Evolutionary conservation across 2,329 filamentous ascomycete genomes (phyloP).

Genomic region (Pseudogymnoascus pannorum): DNA sequence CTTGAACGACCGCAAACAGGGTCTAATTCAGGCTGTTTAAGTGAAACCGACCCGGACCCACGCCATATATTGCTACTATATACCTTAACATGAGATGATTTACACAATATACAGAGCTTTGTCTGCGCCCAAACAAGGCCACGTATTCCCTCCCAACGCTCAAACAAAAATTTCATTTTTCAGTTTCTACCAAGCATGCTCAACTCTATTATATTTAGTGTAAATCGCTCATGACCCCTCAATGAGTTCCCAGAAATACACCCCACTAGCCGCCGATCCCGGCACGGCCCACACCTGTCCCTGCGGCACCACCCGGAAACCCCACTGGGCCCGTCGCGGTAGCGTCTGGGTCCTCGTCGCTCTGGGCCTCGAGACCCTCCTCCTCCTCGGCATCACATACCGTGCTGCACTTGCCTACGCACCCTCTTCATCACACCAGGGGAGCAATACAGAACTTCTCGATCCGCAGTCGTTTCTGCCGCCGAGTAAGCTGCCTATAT

Average conservation of each 20-base stretch:
- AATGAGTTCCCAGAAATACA: constrained; percentile 1
- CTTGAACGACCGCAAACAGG: neutral
- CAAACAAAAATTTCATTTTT: neutral
- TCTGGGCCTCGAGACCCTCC: neutral
- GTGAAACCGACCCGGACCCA: neutral
- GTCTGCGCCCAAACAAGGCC: neutral
- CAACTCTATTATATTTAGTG: neutral
- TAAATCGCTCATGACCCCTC: neutral
- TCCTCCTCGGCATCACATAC: neutral
- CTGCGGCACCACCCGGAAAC: neutral
- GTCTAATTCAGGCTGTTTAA: neutral
- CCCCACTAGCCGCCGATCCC: neutral
- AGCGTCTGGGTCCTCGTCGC: neutral
- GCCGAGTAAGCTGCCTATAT: neutral
- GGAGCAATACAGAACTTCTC: neutral
- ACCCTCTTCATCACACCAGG: neutral
- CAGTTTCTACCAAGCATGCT: neutral
- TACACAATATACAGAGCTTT: neutral
- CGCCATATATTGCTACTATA: neutral
- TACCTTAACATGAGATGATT: neutral
- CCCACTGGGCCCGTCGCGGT: constrained; percentile 5
- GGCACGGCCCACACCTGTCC: neutral
- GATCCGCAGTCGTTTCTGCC: neutral
- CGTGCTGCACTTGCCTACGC: neutral
- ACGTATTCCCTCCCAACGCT: neutral